A percentile compares a stretch with the other conserved stretches of the same genome.
These are phyloP conservation scores for Colletotrichum sp. DNA, from an alignment of 2,329 filamentous ascomycete species.

Conservation along the genomic window DNA sequence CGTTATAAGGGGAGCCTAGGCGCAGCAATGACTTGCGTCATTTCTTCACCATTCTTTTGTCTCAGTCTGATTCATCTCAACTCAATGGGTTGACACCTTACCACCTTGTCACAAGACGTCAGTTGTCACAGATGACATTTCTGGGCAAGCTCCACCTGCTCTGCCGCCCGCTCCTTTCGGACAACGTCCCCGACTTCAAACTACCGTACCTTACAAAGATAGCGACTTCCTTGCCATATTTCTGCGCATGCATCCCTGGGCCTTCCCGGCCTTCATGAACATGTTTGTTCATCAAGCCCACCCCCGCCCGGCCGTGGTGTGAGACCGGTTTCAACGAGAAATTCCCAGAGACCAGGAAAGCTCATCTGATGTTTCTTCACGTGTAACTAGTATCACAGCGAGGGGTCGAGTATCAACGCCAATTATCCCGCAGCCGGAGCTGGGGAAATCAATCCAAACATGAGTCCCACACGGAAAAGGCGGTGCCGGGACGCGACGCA, in stretches of 20 bases:
- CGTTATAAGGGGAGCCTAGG: neutral
- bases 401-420: conserved; percentile 10
- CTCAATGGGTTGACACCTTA: neutral
- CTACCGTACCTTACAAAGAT: neutral
- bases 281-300: conserved; percentile 10
- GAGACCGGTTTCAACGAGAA: conserved; percentile 10
- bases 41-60: neutral
- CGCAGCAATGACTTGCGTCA: neutral
- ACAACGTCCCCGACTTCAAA: neutral
- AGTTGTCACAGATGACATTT: conserved; percentile 11
- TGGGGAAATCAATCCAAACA: neutral
- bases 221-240: neutral
- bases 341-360: neutral
- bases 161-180: neutral
- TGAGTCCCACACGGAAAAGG: conserved; percentile 8
- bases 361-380: conserved; percentile 14
- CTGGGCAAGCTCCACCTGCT: neutral
- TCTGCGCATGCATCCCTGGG: neutral
- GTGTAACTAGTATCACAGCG: conserved; percentile 11
- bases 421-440: neutral
- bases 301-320: neutral
- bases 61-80: conserved; percentile 17
- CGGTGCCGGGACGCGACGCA: neutral
- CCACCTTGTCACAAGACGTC: conserved; percentile 18
- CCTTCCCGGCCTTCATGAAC: neutral